Percentiles rank a stretch among this genome's conserved stretches.
phyloP scores from a whole-genome alignment of 345 rosid species.

The Salix viminalis region DNA sequence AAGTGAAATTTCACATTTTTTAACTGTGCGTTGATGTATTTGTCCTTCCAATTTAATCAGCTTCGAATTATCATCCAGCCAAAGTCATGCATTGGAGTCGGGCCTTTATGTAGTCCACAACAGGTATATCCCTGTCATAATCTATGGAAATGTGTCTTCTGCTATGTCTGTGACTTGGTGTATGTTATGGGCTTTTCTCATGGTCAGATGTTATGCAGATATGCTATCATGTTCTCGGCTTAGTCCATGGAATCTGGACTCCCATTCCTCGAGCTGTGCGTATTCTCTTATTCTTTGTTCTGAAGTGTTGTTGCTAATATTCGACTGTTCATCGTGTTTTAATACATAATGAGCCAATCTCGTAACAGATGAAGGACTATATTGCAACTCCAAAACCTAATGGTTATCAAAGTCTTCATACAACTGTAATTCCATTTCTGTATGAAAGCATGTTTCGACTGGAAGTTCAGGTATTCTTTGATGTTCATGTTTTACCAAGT shows the following conservation, averaged over 20 bases:
- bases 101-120: constrained; percentile 81
- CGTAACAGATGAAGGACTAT: constrained; percentile 83
- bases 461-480: constrained; percentile 24
- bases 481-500: background rate
- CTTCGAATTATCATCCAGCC: constrained; percentile 87
- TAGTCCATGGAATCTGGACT: constrained; percentile 96
- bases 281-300: constrained; percentile 20
- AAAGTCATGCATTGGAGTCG: constrained; percentile 60
- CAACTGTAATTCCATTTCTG: constrained; percentile 36
- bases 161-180: background rate
- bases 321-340: background rate
- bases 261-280: constrained; percentile 89
- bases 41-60: constrained; percentile 44
- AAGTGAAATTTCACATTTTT: constrained; percentile 7
- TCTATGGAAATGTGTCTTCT: constrained; percentile 17
- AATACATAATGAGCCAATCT: constrained; percentile 5
- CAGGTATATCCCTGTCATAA: constrained; percentile 50
- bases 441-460: constrained; percentile 28
- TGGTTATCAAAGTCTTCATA: constrained; percentile 97
- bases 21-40: constrained; percentile 17
- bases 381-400: constrained; percentile 98
- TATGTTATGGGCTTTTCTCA: constrained; percentile 23
- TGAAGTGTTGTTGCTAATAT: background rate
- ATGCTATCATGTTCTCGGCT: constrained; percentile 93
- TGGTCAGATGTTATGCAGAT: constrained; percentile 52